Evolutionary conservation across 2,329 filamentous ascomycete genomes (phyloP), one percentile per base, ranked within the genome.

Genomic region (Clonostachys rosea): DNA sequence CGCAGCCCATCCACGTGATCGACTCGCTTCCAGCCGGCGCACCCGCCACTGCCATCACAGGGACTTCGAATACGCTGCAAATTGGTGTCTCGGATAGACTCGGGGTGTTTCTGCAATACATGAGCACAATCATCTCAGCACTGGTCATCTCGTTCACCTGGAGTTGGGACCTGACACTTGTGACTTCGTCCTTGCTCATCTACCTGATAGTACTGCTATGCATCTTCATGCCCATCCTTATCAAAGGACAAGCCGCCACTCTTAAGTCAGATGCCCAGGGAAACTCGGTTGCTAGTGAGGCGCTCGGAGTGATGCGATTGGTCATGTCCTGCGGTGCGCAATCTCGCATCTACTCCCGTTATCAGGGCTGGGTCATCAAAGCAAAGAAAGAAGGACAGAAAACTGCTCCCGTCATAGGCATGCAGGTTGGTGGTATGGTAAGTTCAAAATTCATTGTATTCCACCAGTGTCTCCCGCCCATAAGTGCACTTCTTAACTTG

Each of bases 1-100:
- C 71, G 3, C 83, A 88, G 60, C 80, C 82, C 43, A 78, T 89
- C 42, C 79, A 84, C 50, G 81, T 84, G 35, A 79, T 88, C 41
- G 85, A 89, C 61, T 79, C 79, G 14, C 79, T 84, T 70, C 75
- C 79, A 0, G 69, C 80, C 1, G 83, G 83, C 2, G 70, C 77
- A n/a, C 77, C 79, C 1, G 81, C 81, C 0, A 74, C 73, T 13
- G 82, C 82, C 35, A 84, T 86, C 51, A 86, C 83, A 0, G 75
- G 78, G 3, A 81, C 80, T 2, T 78, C 80, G 50, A 86, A 85
- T 58, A 75, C 72, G 3, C 65, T 86, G n/a, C 82, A 86, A 61
- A 65, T 84, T 11, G 82, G 83, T 5, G 82, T 84, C 37, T 83
- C 80, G 0, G 81, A 84, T 58, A 83, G 83, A 55, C 67, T 86